phyloP scores from a whole-genome alignment of 2,329 filamentous ascomycete species.

The Botrytis squamosa region DNA sequence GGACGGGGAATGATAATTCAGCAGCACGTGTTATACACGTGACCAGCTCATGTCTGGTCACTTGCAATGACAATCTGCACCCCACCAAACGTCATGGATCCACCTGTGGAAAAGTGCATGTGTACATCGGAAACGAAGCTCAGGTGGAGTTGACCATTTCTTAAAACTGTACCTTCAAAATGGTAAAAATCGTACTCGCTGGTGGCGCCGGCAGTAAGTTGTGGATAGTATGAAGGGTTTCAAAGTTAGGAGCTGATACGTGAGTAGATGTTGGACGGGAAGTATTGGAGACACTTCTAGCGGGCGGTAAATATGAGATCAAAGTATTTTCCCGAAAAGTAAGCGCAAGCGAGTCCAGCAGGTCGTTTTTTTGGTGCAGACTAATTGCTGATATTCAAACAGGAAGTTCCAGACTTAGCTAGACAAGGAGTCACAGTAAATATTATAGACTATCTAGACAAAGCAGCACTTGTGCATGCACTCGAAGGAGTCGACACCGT shows the following conservation, averaged over 20 bases:
- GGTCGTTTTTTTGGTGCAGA: too few species aligned
- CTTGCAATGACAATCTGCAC: too few species aligned
- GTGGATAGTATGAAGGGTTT: neutral
- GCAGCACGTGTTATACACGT: too few species aligned
- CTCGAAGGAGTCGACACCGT: constrained; percentile 51
- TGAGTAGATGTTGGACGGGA: constrained; percentile 52
- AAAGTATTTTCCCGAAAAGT: constrained; percentile 50
- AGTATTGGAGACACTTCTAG: constrained; percentile 50
- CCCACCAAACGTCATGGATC: neutral
- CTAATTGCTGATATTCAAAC: neutral
- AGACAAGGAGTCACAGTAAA: constrained; percentile 42
- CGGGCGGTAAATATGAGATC: constrained; percentile 52
- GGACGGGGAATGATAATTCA: too few species aligned
- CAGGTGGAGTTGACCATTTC: neutral
- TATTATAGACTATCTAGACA: constrained; percentile 47
- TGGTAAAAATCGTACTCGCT: constrained; percentile 48
- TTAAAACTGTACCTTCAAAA: constrained; percentile 26
- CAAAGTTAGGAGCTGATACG: neutral
- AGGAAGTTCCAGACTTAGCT: neutral
- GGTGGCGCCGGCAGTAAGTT: constrained; percentile 47
- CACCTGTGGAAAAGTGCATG: neutral
- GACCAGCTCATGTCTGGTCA: too few species aligned
- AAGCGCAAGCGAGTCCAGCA: neutral
- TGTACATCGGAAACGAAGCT: neutral
- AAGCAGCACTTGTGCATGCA: constrained; percentile 12